These are phyloP conservation scores for Penicillium fuscoglaucum DNA, from an alignment of 2,329 filamentous ascomycete species.

Conservation along the genomic window DNA sequence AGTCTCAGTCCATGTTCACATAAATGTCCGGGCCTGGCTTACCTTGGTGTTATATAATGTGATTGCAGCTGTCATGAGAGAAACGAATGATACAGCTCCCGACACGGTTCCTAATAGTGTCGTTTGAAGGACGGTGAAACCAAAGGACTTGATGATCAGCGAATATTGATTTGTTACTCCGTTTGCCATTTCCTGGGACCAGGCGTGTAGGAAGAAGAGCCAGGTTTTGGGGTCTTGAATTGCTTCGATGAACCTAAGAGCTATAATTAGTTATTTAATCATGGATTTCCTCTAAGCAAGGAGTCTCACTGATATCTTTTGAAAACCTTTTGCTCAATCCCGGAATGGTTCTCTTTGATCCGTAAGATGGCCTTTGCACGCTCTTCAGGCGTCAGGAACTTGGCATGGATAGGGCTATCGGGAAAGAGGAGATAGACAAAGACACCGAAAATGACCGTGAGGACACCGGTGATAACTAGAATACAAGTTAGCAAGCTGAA, in stretches of 20 bases:
- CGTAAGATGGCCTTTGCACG: slow-evolving; percentile 37
- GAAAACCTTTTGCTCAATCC: slow-evolving; percentile 40
- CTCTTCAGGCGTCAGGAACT: slow-evolving; percentile 35
- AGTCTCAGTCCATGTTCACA: neutral
- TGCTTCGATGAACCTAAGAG: slow-evolving; percentile 31
- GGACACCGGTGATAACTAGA: slow-evolving; percentile 14
- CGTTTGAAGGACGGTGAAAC: slow-evolving; percentile 38
- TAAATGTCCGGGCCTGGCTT: slow-evolving; percentile 3
- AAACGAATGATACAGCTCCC: slow-evolving; percentile 30
- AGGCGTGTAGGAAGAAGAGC: slow-evolving; percentile 39
- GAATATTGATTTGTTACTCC: slow-evolving; percentile 46
- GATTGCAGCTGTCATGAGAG: slow-evolving; percentile 31
- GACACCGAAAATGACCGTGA: slow-evolving; percentile 26
- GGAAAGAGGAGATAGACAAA: slow-evolving; percentile 37
- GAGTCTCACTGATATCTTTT: slow-evolving; percentile 29
- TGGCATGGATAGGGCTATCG: slow-evolving; percentile 35
- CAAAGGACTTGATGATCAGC: slow-evolving; percentile 49
- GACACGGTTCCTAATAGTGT: slow-evolving; percentile 26
- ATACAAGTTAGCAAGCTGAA: neutral
- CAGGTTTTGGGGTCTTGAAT: slow-evolving; percentile 37
- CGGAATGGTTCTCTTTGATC: slow-evolving; percentile 40
- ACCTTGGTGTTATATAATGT: slow-evolving; percentile 32
- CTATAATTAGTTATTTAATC: neutral
- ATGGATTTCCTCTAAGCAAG: neutral
- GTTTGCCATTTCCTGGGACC: slow-evolving; percentile 39